Base-by-base conservation (phyloP, 371 early-diverging fungal genomes). In the Mucor piriformis region DNA sequence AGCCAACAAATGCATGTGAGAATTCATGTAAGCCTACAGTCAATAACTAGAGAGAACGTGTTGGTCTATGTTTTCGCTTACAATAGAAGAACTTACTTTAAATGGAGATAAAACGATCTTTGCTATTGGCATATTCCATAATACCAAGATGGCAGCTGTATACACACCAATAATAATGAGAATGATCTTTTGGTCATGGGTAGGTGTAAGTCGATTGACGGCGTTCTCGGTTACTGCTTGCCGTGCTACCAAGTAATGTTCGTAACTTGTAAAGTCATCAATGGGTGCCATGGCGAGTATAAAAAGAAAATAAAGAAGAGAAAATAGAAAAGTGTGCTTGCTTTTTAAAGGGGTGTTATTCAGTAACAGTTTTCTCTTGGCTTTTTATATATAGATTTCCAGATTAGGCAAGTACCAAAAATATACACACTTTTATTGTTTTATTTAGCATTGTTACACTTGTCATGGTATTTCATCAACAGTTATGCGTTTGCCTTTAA, bases 61-160 rank as follows among this genome's bases (percentile, higher is more conserved):
- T 6, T 42, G 18, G n/a, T 18, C 5, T 0, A 38, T n/a, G 1
- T 15, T 5, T 38, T 38, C n/a, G 15, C n/a, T n/a, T 38, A 24
- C 15, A 32, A 29, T 1, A 6, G 11, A 13, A 27, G 0, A 21
- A 10, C 46, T 32, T 82, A 84, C 87, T 72, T 95, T 95, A 84
- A 95, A 97, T 0, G 97, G 97, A 66, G 89, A 88, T n/a, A 97
- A 73, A 1, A 95, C 73, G 50, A 85, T 68, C 59, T 93, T 94
- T 4, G 93, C 68, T 54, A 85, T 72, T 10, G 95, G 95, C 64
- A 94, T 78, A 64, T 94, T 87, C 97, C 97, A 95, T 21, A 95
- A 78, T 16, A 92, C 66, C 11, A 91, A 70, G 49, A 93, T 91
- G 23, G 79, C 90, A 3, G 87, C 69, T 42, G 79, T 74, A 59